Evolutionary conservation across 768 basidiomycete genomes (phyloP).

Genomic region (Podaxis pistillaris): DNA sequence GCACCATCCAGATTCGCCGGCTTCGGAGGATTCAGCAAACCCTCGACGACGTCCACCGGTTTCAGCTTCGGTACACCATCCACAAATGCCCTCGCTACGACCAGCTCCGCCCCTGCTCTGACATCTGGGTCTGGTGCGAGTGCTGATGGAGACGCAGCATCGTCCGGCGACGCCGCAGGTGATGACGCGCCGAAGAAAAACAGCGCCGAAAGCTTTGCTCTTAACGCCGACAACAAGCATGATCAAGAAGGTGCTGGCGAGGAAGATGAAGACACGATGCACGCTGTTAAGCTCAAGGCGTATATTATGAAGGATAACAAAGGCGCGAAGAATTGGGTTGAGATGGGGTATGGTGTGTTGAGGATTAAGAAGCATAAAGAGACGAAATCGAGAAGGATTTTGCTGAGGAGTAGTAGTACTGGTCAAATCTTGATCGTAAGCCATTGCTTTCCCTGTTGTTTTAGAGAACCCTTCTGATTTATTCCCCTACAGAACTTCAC

Average conservation of each 20-base stretch:
- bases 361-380: slow-evolving; percentile 75
- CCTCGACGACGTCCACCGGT: slow-evolving; percentile 12
- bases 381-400: slow-evolving; percentile 52
- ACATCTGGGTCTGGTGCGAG: slow-evolving; percentile 8
- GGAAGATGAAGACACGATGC: slow-evolving; percentile 70
- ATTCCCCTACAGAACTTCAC: slow-evolving; percentile 63
- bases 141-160: slow-evolving; percentile 5
- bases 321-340: slow-evolving; percentile 53
- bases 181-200: slow-evolving; percentile 3
- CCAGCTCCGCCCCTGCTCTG: slow-evolving; percentile 16
- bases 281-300: slow-evolving; percentile 59
- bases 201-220: slow-evolving; percentile 5
- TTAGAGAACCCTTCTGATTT: slow-evolving; percentile 1
- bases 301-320: slow-evolving; percentile 51
- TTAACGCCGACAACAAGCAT: slow-evolving; percentile 34
- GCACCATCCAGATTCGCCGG: slow-evolving; percentile 24
- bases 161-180: slow-evolving; percentile 13
- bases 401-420: slow-evolving; percentile 71
- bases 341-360: slow-evolving; percentile 68
- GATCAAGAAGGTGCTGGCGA: slow-evolving; percentile 80
- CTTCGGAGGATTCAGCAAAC: slow-evolving; percentile 33
- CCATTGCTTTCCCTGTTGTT: slow-evolving; percentile 17
- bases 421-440: slow-evolving; percentile 75
- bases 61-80: slow-evolving; percentile 9
- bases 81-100: slow-evolving; percentile 29